Percentiles rank a stretch among this genome's conserved stretches.
phyloP scores from a whole-genome alignment of 495 filamentous ascomycete species.

The Podospora anserina region DNA sequence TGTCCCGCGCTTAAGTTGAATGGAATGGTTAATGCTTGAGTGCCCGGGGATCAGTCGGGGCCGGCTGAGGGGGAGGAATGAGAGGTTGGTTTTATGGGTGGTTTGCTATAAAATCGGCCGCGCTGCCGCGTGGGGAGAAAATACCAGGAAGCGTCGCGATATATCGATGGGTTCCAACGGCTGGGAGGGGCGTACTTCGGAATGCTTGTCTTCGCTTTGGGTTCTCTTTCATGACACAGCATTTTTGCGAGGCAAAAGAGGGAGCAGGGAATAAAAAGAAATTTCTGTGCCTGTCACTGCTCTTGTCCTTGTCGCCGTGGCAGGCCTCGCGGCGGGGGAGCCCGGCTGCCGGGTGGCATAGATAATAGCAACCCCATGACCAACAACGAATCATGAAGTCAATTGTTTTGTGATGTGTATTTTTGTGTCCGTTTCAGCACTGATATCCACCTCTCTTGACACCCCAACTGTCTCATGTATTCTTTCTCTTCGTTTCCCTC shows the following conservation, averaged over 20 bases:
- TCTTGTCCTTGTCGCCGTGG: not conserved
- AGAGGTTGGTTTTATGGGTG: conserved; percentile 13
- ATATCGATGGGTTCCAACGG: conserved; percentile 35
- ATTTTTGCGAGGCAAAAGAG: conserved; percentile 31
- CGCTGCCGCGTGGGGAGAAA: conserved; percentile 25
- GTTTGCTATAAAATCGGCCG: conserved; percentile 24
- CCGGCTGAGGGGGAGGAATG: conserved; percentile 13
- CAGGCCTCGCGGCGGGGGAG: not conserved
- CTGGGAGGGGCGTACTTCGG: conserved; percentile 39
- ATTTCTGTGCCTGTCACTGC: not conserved
- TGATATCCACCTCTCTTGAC: too few species aligned
- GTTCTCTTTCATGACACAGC: conserved; percentile 23
- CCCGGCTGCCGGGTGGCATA: not conserved
- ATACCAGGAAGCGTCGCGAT: conserved; percentile 21
- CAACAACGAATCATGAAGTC: not conserved
- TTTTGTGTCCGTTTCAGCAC: too few species aligned
- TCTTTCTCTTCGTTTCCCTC: too few species aligned
- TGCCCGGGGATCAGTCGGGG: conserved; percentile 19
- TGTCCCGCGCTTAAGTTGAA: conserved; percentile 59
- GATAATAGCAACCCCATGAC: not conserved
- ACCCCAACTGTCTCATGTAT: too few species aligned
- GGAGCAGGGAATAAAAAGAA: conserved; percentile 28
- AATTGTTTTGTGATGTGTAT: not conserved
- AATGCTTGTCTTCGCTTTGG: conserved; percentile 39
- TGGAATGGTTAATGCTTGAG: conserved; percentile 14